Conservation (phyloP, 768 basidiomycete species). For the Xerocomellus amylosporus region DNA sequence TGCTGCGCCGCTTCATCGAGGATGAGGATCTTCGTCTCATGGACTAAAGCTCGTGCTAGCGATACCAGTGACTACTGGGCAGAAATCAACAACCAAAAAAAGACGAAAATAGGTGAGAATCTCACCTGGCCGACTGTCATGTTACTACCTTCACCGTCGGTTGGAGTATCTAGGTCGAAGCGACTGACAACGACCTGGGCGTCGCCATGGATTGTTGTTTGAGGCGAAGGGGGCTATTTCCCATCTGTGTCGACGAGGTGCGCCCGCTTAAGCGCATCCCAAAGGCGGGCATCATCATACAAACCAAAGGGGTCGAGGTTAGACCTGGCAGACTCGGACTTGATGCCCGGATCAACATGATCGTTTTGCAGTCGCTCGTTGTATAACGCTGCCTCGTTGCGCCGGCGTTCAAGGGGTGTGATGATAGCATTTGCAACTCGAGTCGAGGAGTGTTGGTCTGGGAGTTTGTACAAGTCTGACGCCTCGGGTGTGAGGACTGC, state of each 20-base stretch:
- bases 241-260: slow-evolving; percentile 66
- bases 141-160: slow-evolving; percentile 87
- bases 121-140: slow-evolving; percentile 59
- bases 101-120: neutral
- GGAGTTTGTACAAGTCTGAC: slow-evolving; percentile 71
- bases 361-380: slow-evolving; percentile 68
- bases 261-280: slow-evolving; percentile 85
- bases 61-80: slow-evolving; percentile 76
- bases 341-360: slow-evolving; percentile 55
- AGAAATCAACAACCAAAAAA: slow-evolving; percentile 33
- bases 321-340: slow-evolving; percentile 63
- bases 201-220: slow-evolving; percentile 37
- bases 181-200: slow-evolving; percentile 42
- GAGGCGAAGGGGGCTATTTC: slow-evolving; percentile 20
- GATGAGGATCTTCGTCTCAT: slow-evolving; percentile 79
- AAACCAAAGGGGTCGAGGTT: slow-evolving; percentile 89
- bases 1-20: slow-evolving; percentile 73
- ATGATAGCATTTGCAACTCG: slow-evolving; percentile 62
- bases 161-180: slow-evolving; percentile 78
- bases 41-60: slow-evolving; percentile 85
- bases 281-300: slow-evolving; percentile 76
- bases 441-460: slow-evolving; percentile 56
- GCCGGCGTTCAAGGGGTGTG: slow-evolving; percentile 59
- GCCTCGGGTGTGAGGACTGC: slow-evolving; percentile 63
- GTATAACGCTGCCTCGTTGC: slow-evolving; percentile 58